Conservation (phyloP, 371 early-diverging fungal genomes). For the Lichtheimia corymbifera region DNA sequence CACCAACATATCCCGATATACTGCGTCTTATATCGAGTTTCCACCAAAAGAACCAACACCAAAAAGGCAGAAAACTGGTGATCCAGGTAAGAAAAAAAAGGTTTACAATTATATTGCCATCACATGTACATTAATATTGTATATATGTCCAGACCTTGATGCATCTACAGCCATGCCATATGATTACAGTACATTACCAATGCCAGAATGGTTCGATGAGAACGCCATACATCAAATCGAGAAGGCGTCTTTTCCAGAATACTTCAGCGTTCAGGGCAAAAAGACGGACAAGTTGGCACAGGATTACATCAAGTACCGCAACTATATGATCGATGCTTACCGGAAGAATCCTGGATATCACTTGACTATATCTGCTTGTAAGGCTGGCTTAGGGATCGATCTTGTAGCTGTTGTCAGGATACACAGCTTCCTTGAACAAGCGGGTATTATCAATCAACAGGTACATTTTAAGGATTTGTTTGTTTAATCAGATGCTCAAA, state of each 20-base stretch:
- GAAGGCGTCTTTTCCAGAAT: constrained; percentile 86
- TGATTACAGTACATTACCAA: constrained; percentile 13
- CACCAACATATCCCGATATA: constrained; percentile 60
- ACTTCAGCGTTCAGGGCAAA: constrained; percentile 71
- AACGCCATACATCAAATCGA: constrained; percentile 83
- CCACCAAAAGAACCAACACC: constrained; percentile 1
- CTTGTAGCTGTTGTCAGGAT: constrained; percentile 92
- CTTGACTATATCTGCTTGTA: constrained; percentile 91
- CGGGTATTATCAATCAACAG: constrained; percentile 97
- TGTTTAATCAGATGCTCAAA: neutral
- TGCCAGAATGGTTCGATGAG: constrained; percentile 80
- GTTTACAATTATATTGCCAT: neutral
- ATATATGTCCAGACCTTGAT: neutral
- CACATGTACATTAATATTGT: neutral
- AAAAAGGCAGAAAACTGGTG: constrained; percentile 8
- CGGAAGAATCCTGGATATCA: constrained; percentile 91
- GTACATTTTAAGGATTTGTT: constrained; percentile 35
- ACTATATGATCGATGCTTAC: constrained; percentile 94
- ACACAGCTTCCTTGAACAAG: constrained; percentile 95
- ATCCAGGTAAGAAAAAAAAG: constrained; percentile 4
- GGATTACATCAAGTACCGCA: constrained; percentile 87
- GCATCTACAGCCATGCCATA: constrained; percentile 21
- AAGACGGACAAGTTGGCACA: constrained; percentile 82
- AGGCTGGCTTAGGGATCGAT: constrained; percentile 90
- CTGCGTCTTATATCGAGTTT: constrained; percentile 35